Evolutionary conservation across 2,329 filamentous ascomycete species (phyloP), one percentile per base, ranked within the genome.

Genomic region (Exutisphaerella laricina): DNA sequence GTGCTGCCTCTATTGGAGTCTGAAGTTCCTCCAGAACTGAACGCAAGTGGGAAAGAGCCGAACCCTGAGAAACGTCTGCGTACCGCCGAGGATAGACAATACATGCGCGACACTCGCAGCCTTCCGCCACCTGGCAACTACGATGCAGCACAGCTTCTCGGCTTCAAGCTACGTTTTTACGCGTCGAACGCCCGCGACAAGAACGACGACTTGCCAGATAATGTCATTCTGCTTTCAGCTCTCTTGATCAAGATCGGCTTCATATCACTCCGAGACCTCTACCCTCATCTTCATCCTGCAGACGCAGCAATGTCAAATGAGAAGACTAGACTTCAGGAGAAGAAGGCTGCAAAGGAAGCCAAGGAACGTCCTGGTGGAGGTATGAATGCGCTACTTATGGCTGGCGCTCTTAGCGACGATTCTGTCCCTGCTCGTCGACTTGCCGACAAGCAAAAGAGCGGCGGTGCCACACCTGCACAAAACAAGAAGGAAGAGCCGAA

Each of bases 131-230:
- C 78, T 21, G 92, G 94, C 21, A 98, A 96, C 62, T 80, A 84
- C 31, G 87, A 94, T 46, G 92, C 92, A 1, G 94, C 94, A 21
- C 92, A 97, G 62, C 76, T 98, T 3, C 80, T 98, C 10, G 92
- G 92, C 3, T 98, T 98, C 74, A 98, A 98, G 66, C 77, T 98
- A 38, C 85, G 87, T 10, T 98, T 95, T 65, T 98, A 98, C 61
- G 85, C 87, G 29, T 94, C 88, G 0, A 73, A 82, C 20, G 81
- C 84, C 25, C 79, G 90, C 43, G 80, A 86, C 46, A 76, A 81
- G 41, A 71, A 77, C 1, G 92, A 97, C 58, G 74, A 82, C 2
- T 73, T 97, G 2, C 92, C 92, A 0, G 86, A 92, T 28, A 98
- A 98, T 56, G 74, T 98, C 3, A 87, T 97, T 21, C 94, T 92